phyloP scores from a whole-genome alignment of 495 filamentous ascomycete species.

The Parmelia sp. region DNA sequence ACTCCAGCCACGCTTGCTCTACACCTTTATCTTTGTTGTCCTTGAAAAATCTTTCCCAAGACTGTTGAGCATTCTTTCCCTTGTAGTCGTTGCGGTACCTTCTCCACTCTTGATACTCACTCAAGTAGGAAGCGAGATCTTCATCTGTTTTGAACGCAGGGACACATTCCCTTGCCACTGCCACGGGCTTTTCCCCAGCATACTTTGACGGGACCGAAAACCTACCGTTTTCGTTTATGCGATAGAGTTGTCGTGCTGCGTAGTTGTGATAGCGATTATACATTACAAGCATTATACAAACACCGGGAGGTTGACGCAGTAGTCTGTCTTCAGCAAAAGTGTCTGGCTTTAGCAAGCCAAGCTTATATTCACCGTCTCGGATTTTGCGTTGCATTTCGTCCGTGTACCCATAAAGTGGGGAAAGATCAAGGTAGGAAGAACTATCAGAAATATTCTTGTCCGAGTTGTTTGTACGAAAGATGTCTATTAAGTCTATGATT shows the following conservation, averaged over 20 bases:
- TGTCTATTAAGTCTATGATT: conserved; percentile 25
- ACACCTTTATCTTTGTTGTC: not conserved
- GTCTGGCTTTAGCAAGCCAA: conserved; percentile 50
- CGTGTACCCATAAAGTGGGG: conserved; percentile 48
- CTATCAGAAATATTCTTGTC: conserved; percentile 43
- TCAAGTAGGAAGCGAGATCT: not conserved
- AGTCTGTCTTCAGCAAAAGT: conserved; percentile 45
- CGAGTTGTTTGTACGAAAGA: conserved; percentile 43
- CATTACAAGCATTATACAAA: conserved; percentile 39
- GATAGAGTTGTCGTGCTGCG: conserved; percentile 30
- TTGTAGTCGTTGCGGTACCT: conserved; percentile 1
- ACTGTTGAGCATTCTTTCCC: not conserved
- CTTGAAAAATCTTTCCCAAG: not conserved
- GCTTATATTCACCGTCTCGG: conserved; percentile 34
- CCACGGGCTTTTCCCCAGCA: not conserved
- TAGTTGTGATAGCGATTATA: conserved; percentile 43
- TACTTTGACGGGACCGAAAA: conserved; percentile 25
- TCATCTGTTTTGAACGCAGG: conserved; percentile 1
- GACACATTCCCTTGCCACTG: conserved; percentile 8
- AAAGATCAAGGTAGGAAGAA: conserved; percentile 52
- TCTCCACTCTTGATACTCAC: conserved; percentile 1
- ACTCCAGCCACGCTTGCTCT: not conserved
- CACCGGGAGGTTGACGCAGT: conserved; percentile 43
- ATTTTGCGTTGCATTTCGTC: conserved; percentile 42
- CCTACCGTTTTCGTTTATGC: conserved; percentile 40